A percentile compares a stretch with the other conserved stretches of the same genome.
Conservation (phyloP, 169 alveolate genomes). For the Eimeria mitis region DNA sequence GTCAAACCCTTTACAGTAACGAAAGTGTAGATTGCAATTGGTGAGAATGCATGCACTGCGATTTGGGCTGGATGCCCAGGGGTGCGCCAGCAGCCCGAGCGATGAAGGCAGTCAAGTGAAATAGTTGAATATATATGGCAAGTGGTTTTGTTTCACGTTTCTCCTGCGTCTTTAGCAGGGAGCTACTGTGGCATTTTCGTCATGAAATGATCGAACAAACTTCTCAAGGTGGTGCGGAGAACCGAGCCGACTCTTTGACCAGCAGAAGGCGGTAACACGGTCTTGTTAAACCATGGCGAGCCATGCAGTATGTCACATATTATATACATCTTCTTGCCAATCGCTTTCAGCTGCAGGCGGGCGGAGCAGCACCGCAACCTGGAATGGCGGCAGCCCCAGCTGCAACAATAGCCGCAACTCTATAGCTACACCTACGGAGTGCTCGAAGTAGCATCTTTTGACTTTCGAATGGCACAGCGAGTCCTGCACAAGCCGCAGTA, state of each 20-base stretch:
- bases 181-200: conserved; percentile 26
- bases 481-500: not conserved
- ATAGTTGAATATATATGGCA: conserved; percentile 1
- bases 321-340: not conserved
- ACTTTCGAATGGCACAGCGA: not conserved
- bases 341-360: not conserved
- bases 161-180: conserved; percentile 19
- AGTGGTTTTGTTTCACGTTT: not conserved
- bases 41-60: conserved; percentile 27
- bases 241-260: conserved; percentile 51
- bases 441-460: not conserved
- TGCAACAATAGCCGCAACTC: not conserved
- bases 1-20: not conserved
- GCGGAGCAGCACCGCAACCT: not conserved
- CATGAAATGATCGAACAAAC: conserved; percentile 11
- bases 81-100: conserved; percentile 39
- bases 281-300: conserved; percentile 66
- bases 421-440: not conserved
- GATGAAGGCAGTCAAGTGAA: conserved; percentile 2
- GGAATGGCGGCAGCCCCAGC: not conserved
- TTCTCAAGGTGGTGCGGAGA: conserved; percentile 52
- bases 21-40: not conserved
- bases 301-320: conserved; percentile 20
- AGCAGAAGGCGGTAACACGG: conserved; percentile 4
- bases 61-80: conserved; percentile 57